phyloP scores from a whole-genome alignment of 1,284 basidiomycete species.

The Meira nashicola region DNA sequence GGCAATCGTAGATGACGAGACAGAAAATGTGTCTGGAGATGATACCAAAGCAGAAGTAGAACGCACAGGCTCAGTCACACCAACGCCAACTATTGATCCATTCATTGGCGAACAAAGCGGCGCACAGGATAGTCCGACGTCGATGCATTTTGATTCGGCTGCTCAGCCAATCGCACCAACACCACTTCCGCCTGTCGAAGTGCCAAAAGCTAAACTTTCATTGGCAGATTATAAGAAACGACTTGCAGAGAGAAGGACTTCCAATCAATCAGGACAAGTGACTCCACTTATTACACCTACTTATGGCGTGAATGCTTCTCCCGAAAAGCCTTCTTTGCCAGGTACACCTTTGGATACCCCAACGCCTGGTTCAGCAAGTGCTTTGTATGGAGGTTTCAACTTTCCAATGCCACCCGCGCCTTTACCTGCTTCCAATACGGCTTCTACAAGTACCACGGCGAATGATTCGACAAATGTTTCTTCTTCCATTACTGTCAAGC shows the following conservation, averaged over 20 bases:
- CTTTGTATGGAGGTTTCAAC: too few species aligned
- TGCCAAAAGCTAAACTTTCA: slow-evolving; percentile 42
- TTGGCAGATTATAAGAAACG: slow-evolving; percentile 51
- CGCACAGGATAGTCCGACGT: not conserved
- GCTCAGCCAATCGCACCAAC: not conserved
- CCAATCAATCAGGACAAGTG: slow-evolving; percentile 13
- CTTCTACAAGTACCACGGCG: too few species aligned
- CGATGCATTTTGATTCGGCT: not conserved
- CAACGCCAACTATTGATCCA: not conserved
- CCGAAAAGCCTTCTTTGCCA: slow-evolving; percentile 6
- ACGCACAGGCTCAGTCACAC: not conserved
- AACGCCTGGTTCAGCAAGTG: slow-evolving; percentile 9
- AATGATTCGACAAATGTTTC: too few species aligned
- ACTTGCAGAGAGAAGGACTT: slow-evolving; percentile 39
- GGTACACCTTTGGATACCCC: slow-evolving; percentile 16
- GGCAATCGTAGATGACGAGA: slow-evolving; percentile 13
- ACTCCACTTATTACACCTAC: slow-evolving; percentile 11
- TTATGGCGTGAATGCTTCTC: slow-evolving; percentile 10
- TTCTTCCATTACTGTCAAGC: too few species aligned
- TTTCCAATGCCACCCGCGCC: too few species aligned
- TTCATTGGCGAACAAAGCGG: not conserved
- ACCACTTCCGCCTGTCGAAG: slow-evolving; percentile 19
- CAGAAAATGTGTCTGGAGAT: slow-evolving; percentile 11
- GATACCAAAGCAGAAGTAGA: slow-evolving; percentile 9
- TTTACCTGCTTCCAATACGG: too few species aligned